Evolutionary conservation across 257 asterid genomes (phyloP), one percentile per base, ranked within the genome.

Genomic region (Przewalskia tangutica): DNA sequence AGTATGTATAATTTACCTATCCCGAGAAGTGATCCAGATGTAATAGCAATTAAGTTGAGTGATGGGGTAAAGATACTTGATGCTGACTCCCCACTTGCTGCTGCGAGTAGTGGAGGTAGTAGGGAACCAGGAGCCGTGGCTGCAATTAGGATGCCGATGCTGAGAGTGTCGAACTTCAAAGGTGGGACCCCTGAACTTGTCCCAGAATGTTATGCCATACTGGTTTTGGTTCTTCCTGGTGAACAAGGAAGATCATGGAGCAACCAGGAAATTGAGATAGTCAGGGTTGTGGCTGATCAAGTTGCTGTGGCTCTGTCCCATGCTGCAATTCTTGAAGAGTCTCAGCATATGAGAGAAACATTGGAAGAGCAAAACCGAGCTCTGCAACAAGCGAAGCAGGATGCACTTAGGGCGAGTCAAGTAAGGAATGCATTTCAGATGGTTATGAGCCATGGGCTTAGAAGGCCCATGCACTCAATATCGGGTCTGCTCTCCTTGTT

Each of bases 241-340:
- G 95, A 90, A 66, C 89, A 82, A 17, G 89, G 91, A 48, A 84
- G 97, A 81, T 85, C 92, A 1, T 96, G 99, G 99, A 87, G 93
- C 78, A 55, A 79, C 23, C 91, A 93, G 67, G 99, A 96, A 62
- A 92, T 96, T 48, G 97, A 93, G 86, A 94, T 96, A 46, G 97
- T 96, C 18, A 87, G 93, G 79, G 97, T 89, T 12, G 98, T 96
- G 82, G 97, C 97, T 20, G 95, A 94, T 86, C 99, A 96, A 89
- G 98, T 96, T 77, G 94, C 98, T 1, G 97, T 96, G 67, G 99
- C 99, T 68, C 90, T 96, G 77, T 96, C 99, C 71, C 99, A 96
- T 85, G 99, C 98, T 81, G 92, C 98, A n/a, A 89, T 96, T 27
- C 98, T 96, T 18, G 98, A 96, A 87, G 98, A 96, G 88, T 92